Evolutionary conservation across 768 basidiomycete species (phyloP), one percentile per base, ranked within the genome.

Genomic region (Lactarius hengduanensis): DNA sequence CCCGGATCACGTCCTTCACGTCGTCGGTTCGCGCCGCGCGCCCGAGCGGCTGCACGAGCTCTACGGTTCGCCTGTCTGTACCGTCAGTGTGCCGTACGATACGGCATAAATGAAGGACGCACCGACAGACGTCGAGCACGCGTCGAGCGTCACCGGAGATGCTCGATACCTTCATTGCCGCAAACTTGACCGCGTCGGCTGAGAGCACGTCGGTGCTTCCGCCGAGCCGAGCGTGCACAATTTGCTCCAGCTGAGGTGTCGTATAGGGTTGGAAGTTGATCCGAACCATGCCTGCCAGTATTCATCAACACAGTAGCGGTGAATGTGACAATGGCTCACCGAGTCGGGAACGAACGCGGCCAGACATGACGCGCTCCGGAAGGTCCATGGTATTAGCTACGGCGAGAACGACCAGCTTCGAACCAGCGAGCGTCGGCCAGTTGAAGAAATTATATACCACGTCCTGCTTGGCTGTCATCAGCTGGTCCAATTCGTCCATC

Each of bases 401-500:
- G 0, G 97, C 96, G 59, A 99, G 85, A 2, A 99, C 97, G 60
- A 98, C 88, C 6, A 99, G 83, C 75, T 91, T 92, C 65, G 94
- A 95, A 22, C 87, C 88, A 0, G 84, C 82, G 59, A 97, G 80
- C 4, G 95, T 96, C 2, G 97, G 97, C 96, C 97, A 99, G 75
- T 99, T 98, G 83, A 98, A 98, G 78, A 99, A 98, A 73, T 98
- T 98, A 78, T 99, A 99, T 26, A 99, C 91, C 11, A 99, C 96
- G 65, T 99, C 96, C 75, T 99, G 96, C 74, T 97, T 97, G 20
- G 90, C 81, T 1, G 96, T 98, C 71, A 98, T 87, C 34, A 99
- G 83, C 75, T 98, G 97, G 77, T 99, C 97, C 5, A 99, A 83
- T 77, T 99, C 97, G 75, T 99, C 96, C 93, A 99, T 98, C 18